phyloP scores from a whole-genome alignment of 75 land plant genomes.

The Pseudotsuga menziesii region DNA sequence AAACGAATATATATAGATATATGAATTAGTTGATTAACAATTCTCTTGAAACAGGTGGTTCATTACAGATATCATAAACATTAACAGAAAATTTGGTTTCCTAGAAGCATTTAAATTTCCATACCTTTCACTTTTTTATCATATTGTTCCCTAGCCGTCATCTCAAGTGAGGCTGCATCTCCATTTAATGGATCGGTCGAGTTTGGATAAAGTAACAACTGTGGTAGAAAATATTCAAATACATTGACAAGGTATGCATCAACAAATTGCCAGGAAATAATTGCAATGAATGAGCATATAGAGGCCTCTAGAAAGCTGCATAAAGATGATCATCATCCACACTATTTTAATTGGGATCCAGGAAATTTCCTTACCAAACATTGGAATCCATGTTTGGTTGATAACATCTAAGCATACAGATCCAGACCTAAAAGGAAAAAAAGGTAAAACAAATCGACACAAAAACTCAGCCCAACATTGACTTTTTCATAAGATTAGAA shows the following conservation, averaged over 20 bases:
- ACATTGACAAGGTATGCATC: constrained; percentile 77
- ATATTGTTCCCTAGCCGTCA: constrained; percentile 66
- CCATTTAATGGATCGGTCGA: constrained; percentile 91
- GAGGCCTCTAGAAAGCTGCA: background rate
- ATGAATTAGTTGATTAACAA: background rate
- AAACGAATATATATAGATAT: background rate
- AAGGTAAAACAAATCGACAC: background rate
- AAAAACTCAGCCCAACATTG: constrained; percentile 7
- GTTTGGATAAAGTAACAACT: constrained; percentile 83
- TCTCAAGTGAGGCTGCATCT: constrained; percentile 86
- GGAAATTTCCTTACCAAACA: constrained; percentile 51
- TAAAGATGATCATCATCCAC: background rate
- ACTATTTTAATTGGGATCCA: background rate
- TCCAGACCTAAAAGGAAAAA: constrained; percentile 53
- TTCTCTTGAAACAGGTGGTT: background rate
- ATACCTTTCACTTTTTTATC: constrained; percentile 85
- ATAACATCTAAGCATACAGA: constrained; percentile 81
- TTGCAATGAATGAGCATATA: background rate
- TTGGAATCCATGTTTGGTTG: constrained; percentile 85
- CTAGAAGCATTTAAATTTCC: background rate
- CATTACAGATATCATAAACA: background rate
- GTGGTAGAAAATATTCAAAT: constrained; percentile 89
- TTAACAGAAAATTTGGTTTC: background rate
- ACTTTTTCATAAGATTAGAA: background rate
- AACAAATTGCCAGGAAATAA: background rate